These are phyloP conservation scores for Prunus salicina DNA, from an alignment of 306 rosid species.

Conservation along the genomic window DNA sequence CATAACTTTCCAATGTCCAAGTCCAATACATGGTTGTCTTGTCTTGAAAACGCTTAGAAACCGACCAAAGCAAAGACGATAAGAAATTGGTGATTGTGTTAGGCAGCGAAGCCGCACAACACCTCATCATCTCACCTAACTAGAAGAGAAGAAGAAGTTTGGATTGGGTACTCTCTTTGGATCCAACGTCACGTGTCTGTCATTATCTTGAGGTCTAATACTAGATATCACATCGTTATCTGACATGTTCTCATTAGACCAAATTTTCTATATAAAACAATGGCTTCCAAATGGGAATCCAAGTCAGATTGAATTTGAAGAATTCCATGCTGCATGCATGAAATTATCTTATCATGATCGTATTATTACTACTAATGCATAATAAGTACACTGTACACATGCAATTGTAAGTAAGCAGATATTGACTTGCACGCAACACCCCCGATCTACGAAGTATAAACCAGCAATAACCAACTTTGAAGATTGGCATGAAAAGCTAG, in stretches of 20 bases:
- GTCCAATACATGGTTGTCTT: too few relatives aligned
- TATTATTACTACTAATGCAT: not conserved
- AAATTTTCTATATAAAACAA: too few relatives aligned
- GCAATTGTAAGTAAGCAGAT: not conserved
- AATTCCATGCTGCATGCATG: not conserved
- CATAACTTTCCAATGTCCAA: too few relatives aligned
- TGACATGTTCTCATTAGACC: not conserved
- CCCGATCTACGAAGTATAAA: not conserved
- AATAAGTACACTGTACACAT: too few relatives aligned
- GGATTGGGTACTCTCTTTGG: too few relatives aligned
- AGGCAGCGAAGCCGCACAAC: not conserved
- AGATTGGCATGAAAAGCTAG: not conserved
- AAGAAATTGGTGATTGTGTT: not conserved
- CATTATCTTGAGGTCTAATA: not conserved
- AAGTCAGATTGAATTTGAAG: too few relatives aligned
- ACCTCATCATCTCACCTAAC: not conserved
- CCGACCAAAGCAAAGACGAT: too few relatives aligned
- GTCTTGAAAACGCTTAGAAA: too few relatives aligned
- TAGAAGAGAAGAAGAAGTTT: not conserved
- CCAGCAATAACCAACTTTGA: not conserved
- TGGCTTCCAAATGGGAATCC: not conserved
- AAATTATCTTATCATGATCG: not conserved
- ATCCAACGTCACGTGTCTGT: not conserved
- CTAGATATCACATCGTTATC: not conserved
- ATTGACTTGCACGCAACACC: not conserved